These are phyloP conservation scores for Artemisia argyi DNA, from an alignment of 129 eudicot species.

Conservation along the genomic window DNA sequence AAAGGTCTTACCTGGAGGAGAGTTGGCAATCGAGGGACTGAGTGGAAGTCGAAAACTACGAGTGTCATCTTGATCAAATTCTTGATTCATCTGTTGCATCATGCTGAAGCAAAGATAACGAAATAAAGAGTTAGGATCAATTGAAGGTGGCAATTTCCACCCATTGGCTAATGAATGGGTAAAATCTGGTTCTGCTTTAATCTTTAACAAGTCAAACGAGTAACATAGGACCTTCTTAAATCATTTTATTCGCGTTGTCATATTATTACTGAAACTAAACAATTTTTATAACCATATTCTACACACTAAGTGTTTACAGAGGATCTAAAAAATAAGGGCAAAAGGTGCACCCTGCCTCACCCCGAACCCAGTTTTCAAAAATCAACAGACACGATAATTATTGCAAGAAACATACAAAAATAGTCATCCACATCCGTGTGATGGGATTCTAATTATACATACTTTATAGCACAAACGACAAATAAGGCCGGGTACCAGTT, in stretches of 20 bases:
- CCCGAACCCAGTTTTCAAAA: too few relatives aligned
- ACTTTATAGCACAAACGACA: not conserved
- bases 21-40: slow-evolving; percentile 61
- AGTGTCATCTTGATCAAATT: slow-evolving; percentile 64
- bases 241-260: too few relatives aligned
- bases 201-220: too few relatives aligned
- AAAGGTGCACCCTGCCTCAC: too few relatives aligned
- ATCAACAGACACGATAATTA: slow-evolving; percentile 5
- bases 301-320: too few relatives aligned
- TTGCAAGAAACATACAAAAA: slow-evolving; percentile 13
- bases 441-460: not conserved
- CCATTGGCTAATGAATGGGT: too few relatives aligned
- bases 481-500: not conserved
- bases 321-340: too few relatives aligned
- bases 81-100: slow-evolving; percentile 69
- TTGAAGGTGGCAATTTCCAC: too few relatives aligned
- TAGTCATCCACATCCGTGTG: not conserved
- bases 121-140: slow-evolving; percentile 7
- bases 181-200: too few relatives aligned
- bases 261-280: too few relatives aligned
- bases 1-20: slow-evolving; percentile 64
- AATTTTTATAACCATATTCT: too few relatives aligned
- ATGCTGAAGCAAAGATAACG: slow-evolving; percentile 39
- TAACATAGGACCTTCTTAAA: too few relatives aligned
- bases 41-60: slow-evolving; percentile 63